These are phyloP conservation scores for Suillus subaureus DNA, from an alignment of 768 basidiomycete genomes.

Conservation along the genomic window DNA sequence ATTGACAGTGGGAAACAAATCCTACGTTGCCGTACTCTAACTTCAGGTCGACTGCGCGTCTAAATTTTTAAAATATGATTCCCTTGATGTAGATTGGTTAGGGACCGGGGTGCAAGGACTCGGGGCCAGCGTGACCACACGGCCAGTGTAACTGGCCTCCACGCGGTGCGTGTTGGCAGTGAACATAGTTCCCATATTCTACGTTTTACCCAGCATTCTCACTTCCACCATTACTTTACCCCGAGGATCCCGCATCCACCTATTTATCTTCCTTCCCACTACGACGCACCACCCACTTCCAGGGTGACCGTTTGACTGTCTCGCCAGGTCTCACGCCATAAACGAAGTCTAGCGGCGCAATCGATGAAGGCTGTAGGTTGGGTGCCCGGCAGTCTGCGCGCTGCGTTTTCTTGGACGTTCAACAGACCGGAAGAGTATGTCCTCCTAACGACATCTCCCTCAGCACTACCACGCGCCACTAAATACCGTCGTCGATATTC, in stretches of 20 bases:
- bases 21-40: not conserved
- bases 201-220: not conserved
- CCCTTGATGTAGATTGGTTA: not conserved
- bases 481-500: constrained; percentile 14
- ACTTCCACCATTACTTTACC: not conserved
- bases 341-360: not conserved
- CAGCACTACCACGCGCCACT: not conserved
- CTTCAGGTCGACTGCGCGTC: not conserved
- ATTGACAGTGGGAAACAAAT: not conserved
- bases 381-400: constrained; percentile 10
- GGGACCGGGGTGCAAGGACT: not conserved
- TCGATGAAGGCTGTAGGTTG: constrained; percentile 10
- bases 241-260: not conserved
- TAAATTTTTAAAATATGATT: not conserved
- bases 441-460: constrained; percentile 11
- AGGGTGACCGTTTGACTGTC: not conserved
- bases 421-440: constrained; percentile 17
- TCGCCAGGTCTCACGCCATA: not conserved
- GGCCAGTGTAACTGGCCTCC: no score
- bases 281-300: not conserved
- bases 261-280: not conserved
- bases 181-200: not conserved
- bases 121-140: no score
- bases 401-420: constrained; percentile 6
- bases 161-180: no score